Conservation (phyloP, 2,329 filamentous ascomycete genomes). For the Tolypocladium nubicola region DNA sequence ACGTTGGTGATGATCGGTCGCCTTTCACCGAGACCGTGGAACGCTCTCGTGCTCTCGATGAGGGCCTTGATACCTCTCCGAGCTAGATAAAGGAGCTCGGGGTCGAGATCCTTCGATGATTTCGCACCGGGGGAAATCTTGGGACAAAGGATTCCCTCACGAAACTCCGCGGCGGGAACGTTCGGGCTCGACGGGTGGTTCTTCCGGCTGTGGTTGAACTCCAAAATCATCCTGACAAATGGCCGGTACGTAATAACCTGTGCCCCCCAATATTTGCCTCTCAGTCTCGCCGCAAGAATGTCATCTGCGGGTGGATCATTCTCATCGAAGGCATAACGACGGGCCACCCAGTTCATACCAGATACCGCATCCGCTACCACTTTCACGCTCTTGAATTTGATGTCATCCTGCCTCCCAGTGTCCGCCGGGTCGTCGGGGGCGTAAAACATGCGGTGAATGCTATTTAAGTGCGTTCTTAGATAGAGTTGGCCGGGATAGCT, state of each 20-base stretch:
- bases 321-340: slow-evolving; percentile 48
- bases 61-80: slow-evolving; percentile 60
- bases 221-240: slow-evolving; percentile 50
- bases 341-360: slow-evolving; percentile 35
- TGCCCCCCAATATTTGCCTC: slow-evolving; percentile 92
- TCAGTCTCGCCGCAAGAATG: slow-evolving; percentile 72
- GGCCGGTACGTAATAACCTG: slow-evolving; percentile 82
- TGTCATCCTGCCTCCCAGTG: slow-evolving; percentile 11
- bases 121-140: slow-evolving; percentile 25
- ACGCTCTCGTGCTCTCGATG: slow-evolving; percentile 75
- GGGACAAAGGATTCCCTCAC: slow-evolving; percentile 24
- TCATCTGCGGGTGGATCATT: slow-evolving; percentile 60
- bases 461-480: slow-evolving; percentile 53
- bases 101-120: slow-evolving; percentile 27
- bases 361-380: slow-evolving; percentile 32
- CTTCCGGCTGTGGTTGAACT: slow-evolving; percentile 29
- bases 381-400: slow-evolving; percentile 35
- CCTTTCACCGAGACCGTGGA: slow-evolving; percentile 51
- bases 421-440: slow-evolving; percentile 28
- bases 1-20: slow-evolving; percentile 88
- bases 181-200: slow-evolving; percentile 22
- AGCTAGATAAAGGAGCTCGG: slow-evolving; percentile 43
- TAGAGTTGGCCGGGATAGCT: slow-evolving; percentile 56
- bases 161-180: slow-evolving; percentile 23
- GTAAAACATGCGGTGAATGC: slow-evolving; percentile 48